Base-by-base conservation (phyloP, 257 asterid species). In the Eucommia ulmoides region DNA sequence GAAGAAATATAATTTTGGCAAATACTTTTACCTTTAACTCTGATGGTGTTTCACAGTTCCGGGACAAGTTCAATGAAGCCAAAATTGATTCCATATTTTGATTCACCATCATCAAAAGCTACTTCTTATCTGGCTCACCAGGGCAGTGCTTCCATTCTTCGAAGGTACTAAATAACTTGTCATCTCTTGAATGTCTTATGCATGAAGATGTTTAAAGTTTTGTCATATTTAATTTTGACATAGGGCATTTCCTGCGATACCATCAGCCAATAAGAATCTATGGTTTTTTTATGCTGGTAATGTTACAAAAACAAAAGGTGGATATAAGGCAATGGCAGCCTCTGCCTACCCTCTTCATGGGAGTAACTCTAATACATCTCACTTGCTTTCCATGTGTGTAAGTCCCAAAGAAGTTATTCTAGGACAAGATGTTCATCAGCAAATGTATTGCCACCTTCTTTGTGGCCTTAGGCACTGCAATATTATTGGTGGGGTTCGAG, bases 371-470 rank as follows among this genome's bases (percentile, higher is more conserved):
- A 51, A 20, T 22, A 22, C 42, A 10, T 42, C 20, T 8, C 65
- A 29, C 0, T 26, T 51, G 24, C 48, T 51, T 19, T 42, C 65
- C 15, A 52, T 17, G 22, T 23, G 23, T 16, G 47, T 51, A 17
- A 60, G 65, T 45, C 54, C 65, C n/a, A 45, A 52, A 45, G 59
- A 60, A 45, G 65, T 60, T 22, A 19, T 59, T 51, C 4, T 60
- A 19, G 59, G 65, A 16, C 29, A 48, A 33, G 65, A 52, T 60
- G 53, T 52, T 33, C 20, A 26, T 25, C 59, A 45, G 49, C 49
- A 51, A 44, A 60, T 52, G 53, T 42, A 33, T 25, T 61, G 66
- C 19, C 65, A 60, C 44, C 65, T 60, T 16, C 59, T 52, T 1
- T 60, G 65, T 17, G 59, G 65, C 38, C 50, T 60, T 1, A 52